A percentile compares a stretch with the other conserved stretches of the same genome.
These are phyloP conservation scores for Wallacemonas rigidus DNA, from an alignment of 208 protist species.

Conservation along the genomic window DNA sequence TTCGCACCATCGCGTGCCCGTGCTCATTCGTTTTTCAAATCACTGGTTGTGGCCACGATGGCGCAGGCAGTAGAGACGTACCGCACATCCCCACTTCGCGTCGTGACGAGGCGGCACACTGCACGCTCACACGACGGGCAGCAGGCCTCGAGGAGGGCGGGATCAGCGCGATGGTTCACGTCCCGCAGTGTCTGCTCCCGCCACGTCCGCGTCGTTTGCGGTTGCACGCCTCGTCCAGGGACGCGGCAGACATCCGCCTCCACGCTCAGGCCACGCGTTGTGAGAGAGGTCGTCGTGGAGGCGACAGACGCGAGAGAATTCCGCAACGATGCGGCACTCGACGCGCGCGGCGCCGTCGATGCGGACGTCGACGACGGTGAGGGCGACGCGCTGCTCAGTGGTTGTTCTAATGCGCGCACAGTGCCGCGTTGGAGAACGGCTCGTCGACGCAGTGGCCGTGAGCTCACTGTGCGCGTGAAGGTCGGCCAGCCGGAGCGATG, in stretches of 20 bases:
- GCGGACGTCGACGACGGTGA: neutral
- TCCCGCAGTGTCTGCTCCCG: slow-evolving; percentile 66
- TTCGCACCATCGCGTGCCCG: too few species aligned
- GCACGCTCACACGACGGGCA: slow-evolving; percentile 43
- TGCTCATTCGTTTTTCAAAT: too few species aligned
- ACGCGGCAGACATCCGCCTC: slow-evolving; percentile 57
- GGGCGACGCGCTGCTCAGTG: neutral
- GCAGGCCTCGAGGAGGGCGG: slow-evolving; percentile 41
- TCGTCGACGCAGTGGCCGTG: slow-evolving; percentile 34
- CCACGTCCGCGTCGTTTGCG: slow-evolving; percentile 39
- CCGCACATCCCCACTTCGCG: neutral
- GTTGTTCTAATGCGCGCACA: slow-evolving; percentile 6
- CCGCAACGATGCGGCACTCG: neutral
- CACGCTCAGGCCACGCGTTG: slow-evolving; percentile 43
- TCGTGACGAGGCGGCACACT: slow-evolving; percentile 58
- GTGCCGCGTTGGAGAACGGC: slow-evolving; percentile 33
- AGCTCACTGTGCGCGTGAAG: slow-evolving; percentile 27
- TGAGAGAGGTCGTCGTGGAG: slow-evolving; percentile 17
- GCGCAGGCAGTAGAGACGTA: slow-evolving; percentile 26
- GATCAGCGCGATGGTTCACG: slow-evolving; percentile 58
- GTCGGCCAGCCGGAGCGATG: slow-evolving; percentile 12
- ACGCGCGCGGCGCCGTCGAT: too few species aligned
- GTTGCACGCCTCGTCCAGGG: slow-evolving; percentile 17
- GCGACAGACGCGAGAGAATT: neutral
- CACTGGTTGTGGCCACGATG: slow-evolving; percentile 1